These are phyloP conservation scores for Termitomyces heimii DNA, from an alignment of 768 basidiomycete genomes.

Conservation along the genomic window DNA sequence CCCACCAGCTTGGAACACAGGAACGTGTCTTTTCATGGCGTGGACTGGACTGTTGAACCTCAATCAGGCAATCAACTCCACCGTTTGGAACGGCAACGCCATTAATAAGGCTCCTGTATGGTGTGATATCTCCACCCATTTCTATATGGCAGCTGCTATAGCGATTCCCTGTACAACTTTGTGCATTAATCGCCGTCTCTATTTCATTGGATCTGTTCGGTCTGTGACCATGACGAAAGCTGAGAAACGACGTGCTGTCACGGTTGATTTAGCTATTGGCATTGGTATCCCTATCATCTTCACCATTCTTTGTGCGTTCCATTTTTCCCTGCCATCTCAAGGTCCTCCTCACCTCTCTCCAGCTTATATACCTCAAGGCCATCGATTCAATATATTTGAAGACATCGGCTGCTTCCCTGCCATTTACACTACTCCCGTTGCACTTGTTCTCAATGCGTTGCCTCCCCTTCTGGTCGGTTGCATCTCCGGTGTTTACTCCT, in stretches of 20 bases:
- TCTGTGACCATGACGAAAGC: conserved; percentile 42
- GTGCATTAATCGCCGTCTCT: conserved; percentile 61
- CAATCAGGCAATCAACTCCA: conserved; percentile 55
- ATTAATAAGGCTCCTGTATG: conserved; percentile 52
- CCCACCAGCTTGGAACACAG: conserved; percentile 15
- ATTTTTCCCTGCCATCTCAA: background rate
- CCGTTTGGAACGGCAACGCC: conserved; percentile 62
- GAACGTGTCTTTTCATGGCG: conserved; percentile 66
- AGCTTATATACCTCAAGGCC: conserved; percentile 43
- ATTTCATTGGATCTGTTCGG: conserved; percentile 48
- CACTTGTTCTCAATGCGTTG: conserved; percentile 26
- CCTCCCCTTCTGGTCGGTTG: conserved; percentile 36
- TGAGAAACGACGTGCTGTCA: conserved; percentile 42
- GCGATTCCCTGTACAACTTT: conserved; percentile 50
- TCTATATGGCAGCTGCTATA: conserved; percentile 37
- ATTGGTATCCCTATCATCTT: conserved; percentile 46
- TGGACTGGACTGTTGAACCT: conserved; percentile 62
- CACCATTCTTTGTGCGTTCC: conserved; percentile 12
- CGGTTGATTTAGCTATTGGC: conserved; percentile 46
- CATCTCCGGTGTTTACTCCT: conserved; percentile 31
- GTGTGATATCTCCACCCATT: conserved; percentile 55
- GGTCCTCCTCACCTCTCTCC: background rate
- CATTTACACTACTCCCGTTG: conserved; percentile 28
- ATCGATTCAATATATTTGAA: conserved; percentile 41
- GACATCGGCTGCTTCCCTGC: conserved; percentile 40